Conservation (phyloP, 2,329 filamentous ascomycete genomes). For the Hypoxylon rubiginosum region DNA sequence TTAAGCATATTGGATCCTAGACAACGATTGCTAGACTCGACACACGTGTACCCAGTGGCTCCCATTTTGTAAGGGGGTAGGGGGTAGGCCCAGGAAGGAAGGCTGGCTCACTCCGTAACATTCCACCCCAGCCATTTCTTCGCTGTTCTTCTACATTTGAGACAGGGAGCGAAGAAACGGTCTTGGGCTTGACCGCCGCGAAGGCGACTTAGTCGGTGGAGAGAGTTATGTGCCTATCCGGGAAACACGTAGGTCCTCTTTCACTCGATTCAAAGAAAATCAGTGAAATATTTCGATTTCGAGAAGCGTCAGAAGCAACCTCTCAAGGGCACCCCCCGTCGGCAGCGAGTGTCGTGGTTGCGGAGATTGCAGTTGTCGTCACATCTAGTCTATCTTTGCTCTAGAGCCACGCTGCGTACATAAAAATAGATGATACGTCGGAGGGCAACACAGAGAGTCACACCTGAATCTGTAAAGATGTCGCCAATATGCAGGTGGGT, state of each 20-base stretch:
- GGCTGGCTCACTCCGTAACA: slow-evolving; percentile 26
- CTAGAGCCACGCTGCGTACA: slow-evolving; percentile 56
- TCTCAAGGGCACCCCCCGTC: slow-evolving; percentile 41
- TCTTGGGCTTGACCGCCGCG: slow-evolving; percentile 52
- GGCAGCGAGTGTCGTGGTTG: slow-evolving; percentile 50
- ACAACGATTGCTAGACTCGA: slow-evolving; percentile 65
- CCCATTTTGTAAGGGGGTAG: slow-evolving; percentile 43
- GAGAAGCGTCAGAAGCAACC: slow-evolving; percentile 53
- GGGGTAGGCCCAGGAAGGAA: slow-evolving; percentile 29
- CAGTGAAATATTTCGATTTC: slow-evolving; percentile 51
- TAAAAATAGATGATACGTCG: slow-evolving; percentile 55
- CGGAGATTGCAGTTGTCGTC: slow-evolving; percentile 58
- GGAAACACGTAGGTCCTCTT: slow-evolving; percentile 45
- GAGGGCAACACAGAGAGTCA: slow-evolving; percentile 53
- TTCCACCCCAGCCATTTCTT: slow-evolving; percentile 39
- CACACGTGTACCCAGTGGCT: slow-evolving; percentile 62
- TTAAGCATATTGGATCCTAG: slow-evolving; percentile 53
- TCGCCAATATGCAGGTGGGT: slow-evolving; percentile 28
- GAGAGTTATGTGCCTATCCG: slow-evolving; percentile 56
- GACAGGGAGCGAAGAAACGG: slow-evolving; percentile 40
- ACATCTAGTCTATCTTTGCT: slow-evolving; percentile 54
- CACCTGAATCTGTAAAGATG: slow-evolving; percentile 41
- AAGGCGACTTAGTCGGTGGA: slow-evolving; percentile 49
- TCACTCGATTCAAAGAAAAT: slow-evolving; percentile 50
- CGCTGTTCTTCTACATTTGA: slow-evolving; percentile 41